A percentile compares a stretch with the other conserved stretches of the same genome.
Evolutionary conservation across 495 filamentous ascomycete species (phyloP).

Genomic region (Bombardia bombarda): DNA sequence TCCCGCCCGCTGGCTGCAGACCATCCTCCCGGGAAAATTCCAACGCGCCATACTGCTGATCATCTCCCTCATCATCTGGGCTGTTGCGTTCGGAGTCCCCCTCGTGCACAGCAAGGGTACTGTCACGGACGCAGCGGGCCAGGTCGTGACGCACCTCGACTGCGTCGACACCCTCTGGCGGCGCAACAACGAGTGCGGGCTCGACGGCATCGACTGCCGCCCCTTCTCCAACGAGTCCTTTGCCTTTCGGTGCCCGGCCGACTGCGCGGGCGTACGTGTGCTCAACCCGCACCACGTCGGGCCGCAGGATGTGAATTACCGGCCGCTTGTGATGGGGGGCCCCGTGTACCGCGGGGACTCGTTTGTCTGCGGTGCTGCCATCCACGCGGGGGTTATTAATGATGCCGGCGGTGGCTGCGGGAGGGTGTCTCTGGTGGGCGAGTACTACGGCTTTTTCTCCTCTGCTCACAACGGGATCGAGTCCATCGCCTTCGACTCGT

Average conservation of each 20-base stretch:
- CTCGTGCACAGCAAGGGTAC: slow-evolving; percentile 54
- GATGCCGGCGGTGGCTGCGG: slow-evolving; percentile 67
- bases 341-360: slow-evolving; percentile 71
- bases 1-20: slow-evolving; percentile 52
- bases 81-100: slow-evolving; percentile 47
- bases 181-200: slow-evolving; percentile 61
- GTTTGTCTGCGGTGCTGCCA: slow-evolving; percentile 72
- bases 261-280: slow-evolving; percentile 56
- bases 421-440: slow-evolving; percentile 46
- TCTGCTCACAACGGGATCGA: slow-evolving; percentile 54
- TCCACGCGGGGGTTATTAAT: slow-evolving; percentile 66
- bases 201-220: slow-evolving; percentile 68
- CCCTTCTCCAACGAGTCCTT: slow-evolving; percentile 61
- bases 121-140: slow-evolving; percentile 52
- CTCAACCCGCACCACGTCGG: slow-evolving; percentile 68
- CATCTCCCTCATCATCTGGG: slow-evolving; percentile 56
- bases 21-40: slow-evolving; percentile 47
- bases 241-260: slow-evolving; percentile 73
- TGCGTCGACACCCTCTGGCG: slow-evolving; percentile 56
- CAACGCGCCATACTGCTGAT: slow-evolving; percentile 50
- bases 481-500: slow-evolving; percentile 61
- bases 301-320: slow-evolving; percentile 59
- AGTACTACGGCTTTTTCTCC: slow-evolving; percentile 51
- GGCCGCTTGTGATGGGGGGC: slow-evolving; percentile 65
- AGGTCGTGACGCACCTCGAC: slow-evolving; percentile 47